Evolutionary conservation across 2,329 filamentous ascomycete genomes (phyloP).

Genomic region (Lachnellula occidentalis): DNA sequence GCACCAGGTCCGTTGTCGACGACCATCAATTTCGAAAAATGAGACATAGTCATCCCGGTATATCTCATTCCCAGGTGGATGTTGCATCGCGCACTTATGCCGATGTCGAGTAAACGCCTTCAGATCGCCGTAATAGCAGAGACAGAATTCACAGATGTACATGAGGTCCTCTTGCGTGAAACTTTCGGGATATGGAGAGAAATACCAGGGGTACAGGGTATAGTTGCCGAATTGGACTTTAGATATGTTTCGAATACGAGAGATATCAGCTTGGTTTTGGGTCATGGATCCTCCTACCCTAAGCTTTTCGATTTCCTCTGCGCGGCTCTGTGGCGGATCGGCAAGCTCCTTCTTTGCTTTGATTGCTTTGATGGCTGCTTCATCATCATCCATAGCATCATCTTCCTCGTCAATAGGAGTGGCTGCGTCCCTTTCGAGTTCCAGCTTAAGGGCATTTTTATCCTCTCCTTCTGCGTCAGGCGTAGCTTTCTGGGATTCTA

Average conservation of each 20-base stretch:
- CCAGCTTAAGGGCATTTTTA: constrained; percentile 22
- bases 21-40: constrained; percentile 95
- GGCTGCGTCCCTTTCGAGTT: constrained; percentile 20
- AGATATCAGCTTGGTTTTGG: constrained; percentile 95
- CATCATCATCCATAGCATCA: constrained; percentile 49
- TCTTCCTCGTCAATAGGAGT: constrained; percentile 30
- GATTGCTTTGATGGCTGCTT: constrained; percentile 35
- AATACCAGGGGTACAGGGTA: constrained; percentile 97
- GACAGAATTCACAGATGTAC: constrained; percentile 95
- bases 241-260: constrained; percentile 89
- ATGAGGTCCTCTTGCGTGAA: constrained; percentile 87
- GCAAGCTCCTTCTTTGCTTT: constrained; percentile 31
- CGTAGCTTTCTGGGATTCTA: constrained; percentile 25
- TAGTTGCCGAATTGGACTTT: constrained; percentile 90
- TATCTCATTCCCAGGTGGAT: constrained; percentile 96
- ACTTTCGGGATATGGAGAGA: constrained; percentile 88
- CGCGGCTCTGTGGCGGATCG: constrained; percentile 56
- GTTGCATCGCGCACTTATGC: constrained; percentile 81
- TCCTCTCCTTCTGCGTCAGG: constrained; percentile 26
- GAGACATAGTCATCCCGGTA: constrained; percentile 92
- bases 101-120: constrained; percentile 83
- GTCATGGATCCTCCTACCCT: constrained; percentile 96
- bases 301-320: constrained; percentile 94
- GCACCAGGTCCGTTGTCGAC: constrained; percentile 91
- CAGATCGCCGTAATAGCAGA: constrained; percentile 80